phyloP scores from a whole-genome alignment of 768 basidiomycete species.

The Mycena metata region DNA sequence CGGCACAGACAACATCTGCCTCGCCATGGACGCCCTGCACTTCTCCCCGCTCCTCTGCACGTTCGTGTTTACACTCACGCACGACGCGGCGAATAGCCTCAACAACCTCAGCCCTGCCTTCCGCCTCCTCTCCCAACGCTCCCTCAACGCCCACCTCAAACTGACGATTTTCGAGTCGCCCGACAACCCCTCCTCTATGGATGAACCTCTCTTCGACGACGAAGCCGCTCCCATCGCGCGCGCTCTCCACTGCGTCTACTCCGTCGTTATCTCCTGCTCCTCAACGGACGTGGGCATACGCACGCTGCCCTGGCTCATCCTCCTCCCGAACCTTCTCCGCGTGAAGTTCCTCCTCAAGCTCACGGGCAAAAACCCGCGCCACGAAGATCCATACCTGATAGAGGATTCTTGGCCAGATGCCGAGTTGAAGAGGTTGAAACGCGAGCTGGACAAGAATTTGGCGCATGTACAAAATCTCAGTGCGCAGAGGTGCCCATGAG shows the following conservation, averaged over 20 bases:
- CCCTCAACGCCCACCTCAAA: neutral
- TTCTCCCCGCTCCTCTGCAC: neutral
- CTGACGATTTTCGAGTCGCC: neutral
- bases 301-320: neutral
- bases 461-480: too few relatives aligned
- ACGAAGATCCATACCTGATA: too few relatives aligned
- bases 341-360: neutral
- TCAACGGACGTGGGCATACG: neutral
- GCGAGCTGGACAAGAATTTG: too few relatives aligned
- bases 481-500: too few relatives aligned
- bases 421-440: too few relatives aligned
- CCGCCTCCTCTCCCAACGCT: neutral
- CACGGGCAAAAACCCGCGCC: too few relatives aligned
- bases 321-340: neutral
- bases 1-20: neutral
- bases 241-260: neutral
- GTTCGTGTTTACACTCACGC: neutral
- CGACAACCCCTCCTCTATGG: neutral
- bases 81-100: neutral
- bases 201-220: neutral
- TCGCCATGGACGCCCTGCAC: neutral
- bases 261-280: neutral
- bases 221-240: neutral
- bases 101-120: neutral
- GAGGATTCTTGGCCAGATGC: too few relatives aligned